Evolutionary conservation across 768 basidiomycete genomes (phyloP).

Genomic region (Lentinula sp.): DNA sequence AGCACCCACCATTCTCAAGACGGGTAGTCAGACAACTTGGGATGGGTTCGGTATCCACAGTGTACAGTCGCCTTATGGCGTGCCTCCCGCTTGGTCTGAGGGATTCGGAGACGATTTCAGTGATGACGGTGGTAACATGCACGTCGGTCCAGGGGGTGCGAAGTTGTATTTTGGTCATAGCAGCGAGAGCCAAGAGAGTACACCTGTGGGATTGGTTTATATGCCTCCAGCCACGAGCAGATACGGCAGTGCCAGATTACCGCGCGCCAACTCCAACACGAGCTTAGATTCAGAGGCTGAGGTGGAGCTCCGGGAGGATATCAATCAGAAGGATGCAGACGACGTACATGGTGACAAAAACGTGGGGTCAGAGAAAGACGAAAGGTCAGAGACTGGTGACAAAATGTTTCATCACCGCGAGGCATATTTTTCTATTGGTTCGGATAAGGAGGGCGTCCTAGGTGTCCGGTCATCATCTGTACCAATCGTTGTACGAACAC

Average conservation of each 20-base stretch:
- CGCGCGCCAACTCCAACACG: neutral
- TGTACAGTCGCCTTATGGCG: slow-evolving; percentile 4
- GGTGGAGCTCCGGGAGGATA: slow-evolving; percentile 2
- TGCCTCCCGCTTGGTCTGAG: slow-evolving; percentile 31
- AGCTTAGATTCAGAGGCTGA: neutral
- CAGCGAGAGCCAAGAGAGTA: slow-evolving; percentile 21
- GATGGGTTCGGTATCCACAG: slow-evolving; percentile 21
- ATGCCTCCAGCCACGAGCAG: slow-evolving; percentile 43
- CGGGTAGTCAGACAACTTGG: slow-evolving; percentile 41
- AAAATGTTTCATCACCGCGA: slow-evolving; percentile 18
- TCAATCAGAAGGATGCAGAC: neutral
- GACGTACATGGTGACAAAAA: neutral
- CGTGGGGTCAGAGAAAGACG: slow-evolving; percentile 8
- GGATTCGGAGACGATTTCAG: slow-evolving; percentile 39
- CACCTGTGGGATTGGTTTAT: slow-evolving; percentile 68
- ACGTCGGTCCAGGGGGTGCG: slow-evolving; percentile 9
- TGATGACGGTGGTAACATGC: slow-evolving; percentile 13
- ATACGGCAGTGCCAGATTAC: neutral
- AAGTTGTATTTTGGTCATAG: slow-evolving; percentile 12
- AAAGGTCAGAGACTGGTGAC: slow-evolving; percentile 14
- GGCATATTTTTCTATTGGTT: slow-evolving; percentile 13
- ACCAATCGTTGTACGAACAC: slow-evolving; percentile 14
- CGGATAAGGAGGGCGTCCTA: neutral
- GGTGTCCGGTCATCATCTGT: slow-evolving; percentile 13
- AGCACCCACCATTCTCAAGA: slow-evolving; percentile 80